Evolutionary conservation across 495 filamentous ascomycete species (phyloP).

Genomic region (Sordaria brevicollis): DNA sequence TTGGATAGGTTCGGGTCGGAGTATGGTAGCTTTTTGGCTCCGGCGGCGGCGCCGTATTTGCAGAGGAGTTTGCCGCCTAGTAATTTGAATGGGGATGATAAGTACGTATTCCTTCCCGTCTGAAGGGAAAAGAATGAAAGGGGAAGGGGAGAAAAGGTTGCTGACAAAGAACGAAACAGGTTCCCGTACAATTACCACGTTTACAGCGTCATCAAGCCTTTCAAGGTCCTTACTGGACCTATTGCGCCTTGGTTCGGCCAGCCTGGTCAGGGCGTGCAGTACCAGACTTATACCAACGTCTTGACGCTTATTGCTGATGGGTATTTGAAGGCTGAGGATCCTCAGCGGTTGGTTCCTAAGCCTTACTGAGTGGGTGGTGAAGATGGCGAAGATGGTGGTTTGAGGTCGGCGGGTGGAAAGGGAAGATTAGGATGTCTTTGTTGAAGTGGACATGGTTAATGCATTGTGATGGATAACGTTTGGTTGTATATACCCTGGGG

Average conservation of each 20-base stretch:
- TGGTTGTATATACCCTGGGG: not conserved
- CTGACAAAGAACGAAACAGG: not conserved
- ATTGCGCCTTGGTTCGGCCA: constrained; percentile 50
- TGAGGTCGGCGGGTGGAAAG: not conserved
- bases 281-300: constrained; percentile 9
- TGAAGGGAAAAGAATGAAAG: not conserved
- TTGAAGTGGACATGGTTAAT: not conserved
- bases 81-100: constrained; percentile 31
- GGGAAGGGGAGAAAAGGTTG: not conserved
- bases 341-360: constrained; percentile 1
- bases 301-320: constrained; percentile 6
- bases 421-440: not conserved
- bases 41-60: constrained; percentile 40
- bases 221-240: constrained; percentile 37
- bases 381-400: not conserved
- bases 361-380: not conserved
- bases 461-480: not conserved
- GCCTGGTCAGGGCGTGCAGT: constrained; percentile 46
- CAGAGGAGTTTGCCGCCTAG: constrained; percentile 43
- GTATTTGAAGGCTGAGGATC: constrained; percentile 10
- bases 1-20: constrained; percentile 48
- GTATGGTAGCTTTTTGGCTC: constrained; percentile 32
- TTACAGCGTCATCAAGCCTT: constrained; percentile 36
- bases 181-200: constrained; percentile 48
- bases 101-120: constrained; percentile 7